Conservation (phyloP, 2,329 filamentous ascomycete genomes). For the Exophiala sideris region DNA sequence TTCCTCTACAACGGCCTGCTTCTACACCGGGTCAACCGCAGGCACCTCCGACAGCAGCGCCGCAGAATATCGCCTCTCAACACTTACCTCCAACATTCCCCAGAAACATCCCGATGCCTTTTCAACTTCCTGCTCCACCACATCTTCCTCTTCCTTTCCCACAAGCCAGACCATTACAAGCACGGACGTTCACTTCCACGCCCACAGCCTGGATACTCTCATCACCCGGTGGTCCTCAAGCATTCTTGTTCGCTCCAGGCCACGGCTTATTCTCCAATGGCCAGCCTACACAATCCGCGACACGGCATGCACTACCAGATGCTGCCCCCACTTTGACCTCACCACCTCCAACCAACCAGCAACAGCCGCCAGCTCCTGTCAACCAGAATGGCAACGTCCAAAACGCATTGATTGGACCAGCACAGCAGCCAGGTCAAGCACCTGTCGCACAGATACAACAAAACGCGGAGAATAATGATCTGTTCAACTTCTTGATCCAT, state of each 20-base stretch:
- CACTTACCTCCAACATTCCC: not conserved
- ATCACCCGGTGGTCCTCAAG: constrained; percentile 25
- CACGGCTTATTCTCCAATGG: constrained; percentile 24
- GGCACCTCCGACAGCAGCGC: no score
- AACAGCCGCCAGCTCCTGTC: no score
- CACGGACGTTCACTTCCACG: not conserved
- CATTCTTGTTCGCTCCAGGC: constrained; percentile 27
- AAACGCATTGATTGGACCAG: not conserved
- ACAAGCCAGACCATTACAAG: not conserved
- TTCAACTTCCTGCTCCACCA: not conserved
- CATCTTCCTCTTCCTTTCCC: constrained; percentile 3
- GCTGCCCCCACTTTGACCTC: no score
- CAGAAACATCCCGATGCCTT: not conserved
- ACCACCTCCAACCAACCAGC: not conserved
- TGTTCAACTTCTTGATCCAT: constrained; percentile 40
- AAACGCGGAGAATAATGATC: constrained; percentile 29
- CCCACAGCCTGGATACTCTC: constrained; percentile 26
- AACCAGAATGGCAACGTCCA: no score
- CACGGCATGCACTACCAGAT: not conserved
- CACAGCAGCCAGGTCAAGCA: not conserved
- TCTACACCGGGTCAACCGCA: constrained; percentile 12
- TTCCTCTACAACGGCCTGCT: constrained; percentile 13
- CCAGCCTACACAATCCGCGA: not conserved
- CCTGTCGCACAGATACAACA: constrained; percentile 6
- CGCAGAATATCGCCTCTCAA: no score